These are phyloP conservation scores for Talaromyces pinophilus DNA, from an alignment of 2,329 filamentous ascomycete species.

Conservation along the genomic window DNA sequence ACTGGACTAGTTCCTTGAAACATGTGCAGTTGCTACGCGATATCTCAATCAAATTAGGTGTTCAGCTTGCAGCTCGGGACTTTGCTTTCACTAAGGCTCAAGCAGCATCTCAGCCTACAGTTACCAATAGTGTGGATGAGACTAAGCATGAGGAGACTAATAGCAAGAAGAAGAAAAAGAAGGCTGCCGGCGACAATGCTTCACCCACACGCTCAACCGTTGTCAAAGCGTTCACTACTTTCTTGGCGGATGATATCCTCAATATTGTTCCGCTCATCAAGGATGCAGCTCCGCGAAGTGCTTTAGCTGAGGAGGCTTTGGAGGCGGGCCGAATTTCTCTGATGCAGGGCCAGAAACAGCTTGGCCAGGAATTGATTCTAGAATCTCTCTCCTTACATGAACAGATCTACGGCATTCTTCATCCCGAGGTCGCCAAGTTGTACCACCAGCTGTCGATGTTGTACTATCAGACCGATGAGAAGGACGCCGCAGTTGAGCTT, in stretches of 20 bases:
- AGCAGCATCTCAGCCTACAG: constrained; percentile 35
- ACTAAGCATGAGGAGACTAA: constrained; percentile 32
- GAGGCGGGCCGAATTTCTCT: constrained; percentile 97
- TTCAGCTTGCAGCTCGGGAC: constrained; percentile 80
- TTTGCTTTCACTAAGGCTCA: constrained; percentile 65
- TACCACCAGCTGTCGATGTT: constrained; percentile 95
- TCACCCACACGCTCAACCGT: constrained; percentile 50
- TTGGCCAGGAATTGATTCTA: constrained; percentile 92
- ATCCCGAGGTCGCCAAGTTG: constrained; percentile 91
- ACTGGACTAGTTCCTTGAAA: constrained; percentile 69
- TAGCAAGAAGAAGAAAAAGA: constrained; percentile 59
- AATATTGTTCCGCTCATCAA: constrained; percentile 95
- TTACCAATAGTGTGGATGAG: constrained; percentile 42
- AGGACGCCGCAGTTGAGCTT: constrained; percentile 90
- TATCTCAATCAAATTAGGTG: constrained; percentile 80
- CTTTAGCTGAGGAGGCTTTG: constrained; percentile 89
- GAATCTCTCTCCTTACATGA: constrained; percentile 95
- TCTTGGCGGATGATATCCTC: constrained; percentile 79
- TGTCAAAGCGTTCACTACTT: constrained; percentile 60
- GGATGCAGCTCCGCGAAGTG: constrained; percentile 86
- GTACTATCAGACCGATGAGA: constrained; percentile 97
- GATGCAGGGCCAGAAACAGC: constrained; percentile 89
- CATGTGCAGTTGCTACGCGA: constrained; percentile 86
- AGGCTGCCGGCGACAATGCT: constrained; percentile 48
- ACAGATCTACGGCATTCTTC: constrained; percentile 96